These are phyloP conservation scores for Apophysomyces variabilis DNA, from an alignment of 371 early-diverging fungal species.

Conservation along the genomic window DNA sequence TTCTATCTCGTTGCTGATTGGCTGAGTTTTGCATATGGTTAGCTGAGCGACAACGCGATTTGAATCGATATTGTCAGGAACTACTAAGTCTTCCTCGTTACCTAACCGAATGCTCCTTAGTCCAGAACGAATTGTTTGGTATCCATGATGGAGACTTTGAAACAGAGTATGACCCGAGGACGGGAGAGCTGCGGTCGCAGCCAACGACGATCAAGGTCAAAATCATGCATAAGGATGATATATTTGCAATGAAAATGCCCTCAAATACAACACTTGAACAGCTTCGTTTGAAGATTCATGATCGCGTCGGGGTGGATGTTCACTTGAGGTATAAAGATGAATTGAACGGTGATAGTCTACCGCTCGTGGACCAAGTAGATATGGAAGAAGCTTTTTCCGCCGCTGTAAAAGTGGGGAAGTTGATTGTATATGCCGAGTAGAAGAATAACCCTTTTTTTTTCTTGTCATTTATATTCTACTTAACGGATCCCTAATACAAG, in stretches of 20 bases:
- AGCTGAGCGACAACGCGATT: constrained; percentile 62
- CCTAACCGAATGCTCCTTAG: constrained; percentile 57
- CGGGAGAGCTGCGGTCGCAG: constrained; percentile 1
- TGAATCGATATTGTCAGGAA: constrained; percentile 76
- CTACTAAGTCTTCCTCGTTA: constrained; percentile 65
- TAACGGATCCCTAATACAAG: no score
- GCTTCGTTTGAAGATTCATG: constrained; percentile 62
- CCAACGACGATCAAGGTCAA: constrained; percentile 64
- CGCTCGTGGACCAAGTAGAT: constrained; percentile 29
- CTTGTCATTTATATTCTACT: no score
- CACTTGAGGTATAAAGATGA: constrained; percentile 37
- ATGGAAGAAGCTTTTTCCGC: constrained; percentile 44
- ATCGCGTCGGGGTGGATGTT: constrained; percentile 56
- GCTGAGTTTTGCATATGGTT: not conserved
- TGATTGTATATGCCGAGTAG: constrained; percentile 48
- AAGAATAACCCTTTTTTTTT: not conserved
- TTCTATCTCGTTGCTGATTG: not conserved
- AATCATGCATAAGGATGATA: constrained; percentile 70
- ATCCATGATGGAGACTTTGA: constrained; percentile 73
- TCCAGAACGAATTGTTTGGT: constrained; percentile 67
- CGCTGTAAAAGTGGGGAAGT: constrained; percentile 46
- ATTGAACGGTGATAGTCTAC: constrained; percentile 28
- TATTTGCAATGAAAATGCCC: constrained; percentile 76
- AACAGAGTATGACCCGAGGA: constrained; percentile 49
- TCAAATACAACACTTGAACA: constrained; percentile 57